A percentile compares a stretch with the other conserved stretches of the same genome.
Conservation (phyloP, 306 rosid species). For the Corylus avellana region DNA sequence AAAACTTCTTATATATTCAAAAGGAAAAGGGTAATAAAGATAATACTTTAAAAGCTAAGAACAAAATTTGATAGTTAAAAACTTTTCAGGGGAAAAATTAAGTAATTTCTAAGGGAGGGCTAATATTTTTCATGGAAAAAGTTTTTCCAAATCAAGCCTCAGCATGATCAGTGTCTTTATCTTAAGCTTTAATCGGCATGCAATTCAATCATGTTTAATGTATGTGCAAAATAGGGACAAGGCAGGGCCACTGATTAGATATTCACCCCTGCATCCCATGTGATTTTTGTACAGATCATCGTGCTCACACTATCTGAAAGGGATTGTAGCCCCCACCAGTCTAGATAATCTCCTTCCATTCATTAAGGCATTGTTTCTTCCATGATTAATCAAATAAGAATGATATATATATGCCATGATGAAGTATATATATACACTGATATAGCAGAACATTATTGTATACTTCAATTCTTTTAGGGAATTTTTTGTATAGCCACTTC, state of each 20-base stretch:
- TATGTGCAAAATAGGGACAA: constrained; percentile 1
- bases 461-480: not conserved
- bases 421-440: not conserved
- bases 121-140: no score
- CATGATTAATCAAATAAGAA: not conserved
- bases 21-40: not conserved
- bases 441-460: not conserved
- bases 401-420: not conserved
- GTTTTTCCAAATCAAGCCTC: not conserved
- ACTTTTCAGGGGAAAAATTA: not conserved
- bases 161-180: not conserved
- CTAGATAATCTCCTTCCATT: not conserved
- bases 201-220: constrained; percentile 3
- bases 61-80: not conserved
- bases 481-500: not conserved
- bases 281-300: constrained; percentile 1
- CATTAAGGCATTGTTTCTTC: not conserved
- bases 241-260: constrained; percentile 1
- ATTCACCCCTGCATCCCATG: not conserved
- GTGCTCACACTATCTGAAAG: not conserved
- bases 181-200: not conserved
- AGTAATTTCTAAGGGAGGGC: no score
- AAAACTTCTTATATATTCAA: not conserved
- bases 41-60: not conserved
- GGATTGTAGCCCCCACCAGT: constrained; percentile 1